Evolutionary conservation across 169 alveolate species (phyloP).

Genomic region (Babesia sp.): DNA sequence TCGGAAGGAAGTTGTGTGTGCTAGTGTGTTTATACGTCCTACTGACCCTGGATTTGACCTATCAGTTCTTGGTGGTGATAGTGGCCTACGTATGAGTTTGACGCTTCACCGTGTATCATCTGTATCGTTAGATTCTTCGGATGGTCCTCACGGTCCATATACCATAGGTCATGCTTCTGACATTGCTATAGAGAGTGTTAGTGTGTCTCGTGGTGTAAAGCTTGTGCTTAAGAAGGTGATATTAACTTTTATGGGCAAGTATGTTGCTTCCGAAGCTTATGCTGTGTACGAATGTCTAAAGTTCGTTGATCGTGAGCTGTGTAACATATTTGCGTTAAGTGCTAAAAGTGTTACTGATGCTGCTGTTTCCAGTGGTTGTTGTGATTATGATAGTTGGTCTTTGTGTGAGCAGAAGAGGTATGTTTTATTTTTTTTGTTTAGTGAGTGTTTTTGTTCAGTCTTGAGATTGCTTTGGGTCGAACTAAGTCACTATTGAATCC

Average conservation of each 20-base stretch:
- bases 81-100: slow-evolving; percentile 19
- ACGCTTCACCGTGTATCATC: slow-evolving; percentile 6
- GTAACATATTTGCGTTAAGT: slow-evolving; percentile 18
- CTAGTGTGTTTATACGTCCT: slow-evolving; percentile 29
- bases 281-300: slow-evolving; percentile 56
- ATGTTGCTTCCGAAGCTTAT: slow-evolving; percentile 12
- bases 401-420: slow-evolving; percentile 62
- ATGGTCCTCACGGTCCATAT: slow-evolving; percentile 14
- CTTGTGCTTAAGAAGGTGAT: slow-evolving; percentile 51
- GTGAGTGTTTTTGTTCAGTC: slow-evolving; percentile 45
- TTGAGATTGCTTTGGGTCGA: slow-evolving; percentile 50
- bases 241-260: slow-evolving; percentile 29
- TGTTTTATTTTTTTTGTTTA: slow-evolving; percentile 14
- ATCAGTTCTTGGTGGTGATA: slow-evolving; percentile 7
- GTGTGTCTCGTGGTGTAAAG: slow-evolving; percentile 27
- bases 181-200: slow-evolving; percentile 14
- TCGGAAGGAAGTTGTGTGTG: neutral
- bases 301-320: slow-evolving; percentile 51
- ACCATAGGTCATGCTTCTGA: slow-evolving; percentile 18
- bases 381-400: slow-evolving; percentile 38
- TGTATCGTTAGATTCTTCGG: neutral
- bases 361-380: too few species aligned
- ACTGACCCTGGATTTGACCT: slow-evolving; percentile 56
- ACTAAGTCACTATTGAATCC: slow-evolving; percentile 42
- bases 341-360: neutral